These are phyloP conservation scores for Apodospora peruviana DNA, from an alignment of 495 filamentous ascomycete species.

Conservation along the genomic window DNA sequence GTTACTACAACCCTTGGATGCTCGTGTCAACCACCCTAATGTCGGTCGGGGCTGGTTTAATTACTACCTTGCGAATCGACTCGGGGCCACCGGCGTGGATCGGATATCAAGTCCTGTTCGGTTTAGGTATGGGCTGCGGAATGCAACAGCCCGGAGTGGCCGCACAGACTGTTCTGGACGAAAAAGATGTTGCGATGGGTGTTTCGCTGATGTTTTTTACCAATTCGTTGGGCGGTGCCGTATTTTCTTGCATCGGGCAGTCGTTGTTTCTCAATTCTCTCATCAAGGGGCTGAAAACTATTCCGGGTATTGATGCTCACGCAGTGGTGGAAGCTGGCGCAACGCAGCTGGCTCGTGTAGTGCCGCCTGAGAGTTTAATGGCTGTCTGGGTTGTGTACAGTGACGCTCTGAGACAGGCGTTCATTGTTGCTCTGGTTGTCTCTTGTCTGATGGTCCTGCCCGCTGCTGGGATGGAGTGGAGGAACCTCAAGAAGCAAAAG, in stretches of 20 bases:
- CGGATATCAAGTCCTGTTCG: conserved; percentile 39
- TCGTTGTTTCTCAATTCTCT: conserved; percentile 55
- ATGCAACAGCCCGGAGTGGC: conserved; percentile 40
- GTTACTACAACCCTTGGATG: conserved; percentile 44
- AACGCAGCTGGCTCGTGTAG: conserved; percentile 24
- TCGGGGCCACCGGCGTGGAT: conserved; percentile 37
- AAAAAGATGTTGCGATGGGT: conserved; percentile 52
- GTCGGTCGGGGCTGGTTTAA: conserved; percentile 40
- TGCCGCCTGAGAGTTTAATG: no score
- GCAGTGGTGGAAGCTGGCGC: conserved; percentile 34
- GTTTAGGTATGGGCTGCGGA: conserved; percentile 29
- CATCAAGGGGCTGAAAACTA: conserved; percentile 17
- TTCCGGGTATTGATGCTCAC: conserved; percentile 16
- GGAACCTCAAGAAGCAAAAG: conserved; percentile 27
- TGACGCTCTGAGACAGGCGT: conserved; percentile 31
- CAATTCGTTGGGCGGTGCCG: conserved; percentile 56
- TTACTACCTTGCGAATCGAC: conserved; percentile 34
- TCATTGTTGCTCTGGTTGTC: conserved; percentile 12
- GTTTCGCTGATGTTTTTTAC: conserved; percentile 55
- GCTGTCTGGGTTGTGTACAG: conserved; percentile 23
- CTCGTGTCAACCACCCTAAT: conserved; percentile 28
- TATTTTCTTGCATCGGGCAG: conserved; percentile 56
- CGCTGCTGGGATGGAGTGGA: conserved; percentile 29
- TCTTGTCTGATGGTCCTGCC: conserved; percentile 21
- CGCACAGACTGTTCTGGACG: conserved; percentile 36